A percentile compares a stretch with the other conserved stretches of the same genome.
Conservation (phyloP, 352 stramenopile genomes). For the Aphanomyces cochlioides region DNA sequence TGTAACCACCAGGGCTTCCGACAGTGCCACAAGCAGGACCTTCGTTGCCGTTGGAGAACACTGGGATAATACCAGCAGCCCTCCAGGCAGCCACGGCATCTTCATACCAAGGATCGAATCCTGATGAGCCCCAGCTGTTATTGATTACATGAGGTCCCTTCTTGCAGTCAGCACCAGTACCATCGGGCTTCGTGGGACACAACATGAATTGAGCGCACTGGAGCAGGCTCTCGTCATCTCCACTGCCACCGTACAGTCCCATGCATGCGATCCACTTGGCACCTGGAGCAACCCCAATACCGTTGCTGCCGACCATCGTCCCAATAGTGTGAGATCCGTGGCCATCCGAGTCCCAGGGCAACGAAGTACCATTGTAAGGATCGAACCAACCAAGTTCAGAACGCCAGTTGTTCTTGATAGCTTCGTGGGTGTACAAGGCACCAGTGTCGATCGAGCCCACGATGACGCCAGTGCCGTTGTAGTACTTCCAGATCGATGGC, state of each 20-base stretch:
- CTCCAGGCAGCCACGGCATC: constrained; percentile 36
- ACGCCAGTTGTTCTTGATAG: constrained; percentile 35
- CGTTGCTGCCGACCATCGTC: constrained; percentile 35
- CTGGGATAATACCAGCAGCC: constrained; percentile 38
- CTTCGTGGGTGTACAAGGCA: constrained; percentile 23
- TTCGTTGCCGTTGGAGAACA: constrained; percentile 40
- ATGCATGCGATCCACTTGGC: constrained; percentile 40
- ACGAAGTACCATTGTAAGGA: constrained; percentile 29
- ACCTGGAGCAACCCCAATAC: constrained; percentile 35
- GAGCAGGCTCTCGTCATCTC: constrained; percentile 32
- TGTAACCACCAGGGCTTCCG: constrained; percentile 35
- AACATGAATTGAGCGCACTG: constrained; percentile 37
- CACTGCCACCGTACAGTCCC: constrained; percentile 29
- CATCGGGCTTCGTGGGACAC: constrained; percentile 29
- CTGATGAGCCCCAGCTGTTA: constrained; percentile 38
- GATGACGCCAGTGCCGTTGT: constrained; percentile 19
- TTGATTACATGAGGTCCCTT: constrained; percentile 42
- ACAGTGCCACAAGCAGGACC: constrained; percentile 37
- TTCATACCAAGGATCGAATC: constrained; percentile 31
- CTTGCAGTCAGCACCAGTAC: constrained; percentile 35
- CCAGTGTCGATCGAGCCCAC: constrained; percentile 33
- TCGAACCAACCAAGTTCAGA: constrained; percentile 51
- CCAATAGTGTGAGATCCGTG: constrained; percentile 41
- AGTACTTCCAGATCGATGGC: constrained; percentile 23
- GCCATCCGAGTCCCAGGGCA: constrained; percentile 33